These are phyloP conservation scores for Silene latifolia DNA, from an alignment of 148 eudicot genomes.

Conservation along the genomic window DNA sequence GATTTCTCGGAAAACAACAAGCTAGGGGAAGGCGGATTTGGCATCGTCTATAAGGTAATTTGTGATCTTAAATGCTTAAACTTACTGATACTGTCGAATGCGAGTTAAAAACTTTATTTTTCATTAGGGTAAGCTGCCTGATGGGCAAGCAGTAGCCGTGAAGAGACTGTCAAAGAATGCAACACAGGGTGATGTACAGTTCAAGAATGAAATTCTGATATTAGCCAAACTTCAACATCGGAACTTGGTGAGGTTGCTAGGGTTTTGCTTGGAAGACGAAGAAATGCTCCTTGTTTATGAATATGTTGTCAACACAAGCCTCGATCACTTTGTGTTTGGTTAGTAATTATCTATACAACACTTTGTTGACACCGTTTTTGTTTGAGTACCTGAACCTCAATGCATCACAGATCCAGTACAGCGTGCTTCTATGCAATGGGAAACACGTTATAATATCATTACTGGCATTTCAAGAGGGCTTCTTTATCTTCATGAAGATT, in stretches of 20 bases:
- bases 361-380: not conserved
- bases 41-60: conserved; percentile 50
- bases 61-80: not conserved
- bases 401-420: conserved; percentile 20
- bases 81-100: not conserved
- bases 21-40: conserved; percentile 64
- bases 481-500: conserved; percentile 41
- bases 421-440: conserved; percentile 25
- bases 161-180: conserved; percentile 23
- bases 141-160: conserved; percentile 29
- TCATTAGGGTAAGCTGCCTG: conserved; percentile 25
- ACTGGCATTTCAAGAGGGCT: conserved; percentile 34
- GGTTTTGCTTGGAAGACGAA: conserved; percentile 30
- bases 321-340: conserved; percentile 23
- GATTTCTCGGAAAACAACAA: conserved; percentile 40
- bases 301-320: conserved; percentile 24
- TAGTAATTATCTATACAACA: conserved; percentile 2
- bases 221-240: conserved; percentile 28
- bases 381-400: not conserved
- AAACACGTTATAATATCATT: conserved; percentile 33
- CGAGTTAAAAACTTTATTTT: not conserved
- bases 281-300: conserved; percentile 35
- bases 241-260: conserved; percentile 28
- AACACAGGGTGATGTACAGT: conserved; percentile 22
- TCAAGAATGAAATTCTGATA: conserved; percentile 29